Base-by-base conservation (phyloP, 2,329 filamentous ascomycete genomes). In the Arthroderma uncinatum region DNA sequence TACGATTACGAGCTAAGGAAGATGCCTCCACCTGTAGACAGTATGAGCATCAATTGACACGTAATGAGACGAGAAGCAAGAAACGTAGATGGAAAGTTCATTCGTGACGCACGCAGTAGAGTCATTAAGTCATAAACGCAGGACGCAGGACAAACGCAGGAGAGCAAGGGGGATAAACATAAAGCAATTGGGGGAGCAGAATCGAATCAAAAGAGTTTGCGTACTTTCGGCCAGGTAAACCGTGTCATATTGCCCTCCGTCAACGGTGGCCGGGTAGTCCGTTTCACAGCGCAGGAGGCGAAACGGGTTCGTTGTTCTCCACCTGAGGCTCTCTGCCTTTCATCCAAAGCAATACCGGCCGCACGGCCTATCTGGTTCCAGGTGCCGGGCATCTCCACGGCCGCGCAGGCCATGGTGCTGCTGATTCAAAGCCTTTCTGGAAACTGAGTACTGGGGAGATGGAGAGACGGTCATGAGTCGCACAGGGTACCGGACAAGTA, bases 391-490 rank as follows among this genome's bases (percentile, higher is more conserved):
- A 50, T 16, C 47, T 50, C 47, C 47, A 33, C 47, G 25, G 14
- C 47, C 47, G 28, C 47, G 47, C 47, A 30, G 47, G 47, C 25
- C 47, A 50, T 50, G 47, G 47, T 33, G 25, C 25, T 37, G 34
- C 34, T 30, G 25, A 19, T 25, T 50, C 47, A 25, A 50, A 50
- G 25, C 47, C 47, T 50, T 30, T 5, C 47, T 33, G 25, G 47
- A 50, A 50, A 50, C 25, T 25, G 47, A 50, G 28, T 50, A 33
- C 47, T 30, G 47, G 47, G 28, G 47, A 50, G 47, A 33, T n/a
- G 25, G 47, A 30, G 47, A 50, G 47, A 50, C 47, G 47, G 47
- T 50, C 47, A 50, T 50, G 25, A 33, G 47, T 50, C 47, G 47
- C 47, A 50, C 47, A 50, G 25, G 28, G 28, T 30, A 30, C 28